phyloP scores from a whole-genome alignment of 2,329 filamentous ascomycete species.

The Penicillium sp. region DNA sequence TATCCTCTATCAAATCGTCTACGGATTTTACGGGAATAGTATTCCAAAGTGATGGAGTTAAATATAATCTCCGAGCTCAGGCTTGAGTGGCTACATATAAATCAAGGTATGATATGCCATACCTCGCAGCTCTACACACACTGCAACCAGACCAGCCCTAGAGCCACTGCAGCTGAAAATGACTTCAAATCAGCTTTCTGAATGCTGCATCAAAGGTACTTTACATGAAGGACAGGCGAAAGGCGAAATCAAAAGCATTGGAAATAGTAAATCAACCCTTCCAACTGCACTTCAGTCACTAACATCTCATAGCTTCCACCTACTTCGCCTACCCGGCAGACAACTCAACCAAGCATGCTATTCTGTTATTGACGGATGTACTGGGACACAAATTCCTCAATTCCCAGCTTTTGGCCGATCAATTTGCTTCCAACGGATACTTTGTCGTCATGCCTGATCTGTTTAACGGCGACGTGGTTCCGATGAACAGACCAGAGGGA shows the following conservation, averaged over 20 bases:
- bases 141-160: background rate
- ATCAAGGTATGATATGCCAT: background rate
- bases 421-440: conserved; percentile 22
- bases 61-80: background rate
- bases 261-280: conserved; percentile 10
- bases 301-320: conserved; percentile 14
- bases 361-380: conserved; percentile 21
- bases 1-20: background rate
- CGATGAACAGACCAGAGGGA: conserved; percentile 12
- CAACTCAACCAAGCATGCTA: conserved; percentile 12
- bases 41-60: background rate
- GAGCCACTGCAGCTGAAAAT: background rate
- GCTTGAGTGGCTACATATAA: background rate
- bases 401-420: conserved; percentile 22
- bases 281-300: background rate
- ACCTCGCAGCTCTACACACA: background rate
- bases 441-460: conserved; percentile 24
- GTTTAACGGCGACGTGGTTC: conserved; percentile 22
- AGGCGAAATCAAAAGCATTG: conserved; percentile 16
- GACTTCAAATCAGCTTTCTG: conserved; percentile 17
- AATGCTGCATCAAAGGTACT: conserved; percentile 18
- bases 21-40: background rate
- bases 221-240: conserved; percentile 20
- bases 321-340: conserved; percentile 11
- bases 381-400: conserved; percentile 24